Evolutionary conservation across 768 basidiomycete species (phyloP).

Genomic region (Phaeolepiota aurea): DNA sequence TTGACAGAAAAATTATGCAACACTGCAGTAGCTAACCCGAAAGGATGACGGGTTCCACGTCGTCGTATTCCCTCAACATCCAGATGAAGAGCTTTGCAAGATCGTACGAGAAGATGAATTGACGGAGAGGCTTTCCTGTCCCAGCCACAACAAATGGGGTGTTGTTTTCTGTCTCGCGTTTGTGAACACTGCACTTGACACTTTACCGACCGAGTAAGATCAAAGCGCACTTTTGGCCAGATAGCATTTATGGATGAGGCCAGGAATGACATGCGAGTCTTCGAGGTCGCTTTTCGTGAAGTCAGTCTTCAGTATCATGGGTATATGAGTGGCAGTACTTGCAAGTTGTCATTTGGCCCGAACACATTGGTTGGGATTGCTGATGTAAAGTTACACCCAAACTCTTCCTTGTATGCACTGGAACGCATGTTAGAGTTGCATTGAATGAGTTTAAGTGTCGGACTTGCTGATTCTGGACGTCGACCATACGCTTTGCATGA

Average conservation of each 20-base stretch:
- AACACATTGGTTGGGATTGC: constrained; percentile 99
- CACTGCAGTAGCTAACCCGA: constrained; percentile 50
- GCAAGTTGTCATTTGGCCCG: constrained; percentile 93
- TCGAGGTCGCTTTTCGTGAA: not conserved
- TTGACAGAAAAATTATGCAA: too few relatives aligned
- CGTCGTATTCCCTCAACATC: constrained; percentile 84
- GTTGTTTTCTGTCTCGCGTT: constrained; percentile 48
- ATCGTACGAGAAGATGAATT: too few relatives aligned
- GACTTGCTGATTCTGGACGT: constrained; percentile 86
- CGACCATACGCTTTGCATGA: constrained; percentile 92
- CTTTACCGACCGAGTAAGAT: too few relatives aligned
- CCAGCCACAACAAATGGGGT: constrained; percentile 86
- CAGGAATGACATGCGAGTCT: constrained; percentile 40
- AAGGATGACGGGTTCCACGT: constrained; percentile 90
- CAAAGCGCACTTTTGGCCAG: constrained; percentile 74
- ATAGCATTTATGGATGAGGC: constrained; percentile 89
- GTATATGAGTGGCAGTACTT: too few relatives aligned
- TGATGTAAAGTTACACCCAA: constrained; percentile 90
- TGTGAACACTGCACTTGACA: constrained; percentile 3
- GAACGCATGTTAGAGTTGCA: not conserved
- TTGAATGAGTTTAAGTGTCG: not conserved
- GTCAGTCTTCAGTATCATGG: too few relatives aligned
- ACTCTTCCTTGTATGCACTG: constrained; percentile 95
- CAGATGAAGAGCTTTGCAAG: constrained; percentile 94
- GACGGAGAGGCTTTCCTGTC: constrained; percentile 87